Conservation (phyloP, 1,284 basidiomycete genomes). For the Microbotryum saponariae region DNA sequence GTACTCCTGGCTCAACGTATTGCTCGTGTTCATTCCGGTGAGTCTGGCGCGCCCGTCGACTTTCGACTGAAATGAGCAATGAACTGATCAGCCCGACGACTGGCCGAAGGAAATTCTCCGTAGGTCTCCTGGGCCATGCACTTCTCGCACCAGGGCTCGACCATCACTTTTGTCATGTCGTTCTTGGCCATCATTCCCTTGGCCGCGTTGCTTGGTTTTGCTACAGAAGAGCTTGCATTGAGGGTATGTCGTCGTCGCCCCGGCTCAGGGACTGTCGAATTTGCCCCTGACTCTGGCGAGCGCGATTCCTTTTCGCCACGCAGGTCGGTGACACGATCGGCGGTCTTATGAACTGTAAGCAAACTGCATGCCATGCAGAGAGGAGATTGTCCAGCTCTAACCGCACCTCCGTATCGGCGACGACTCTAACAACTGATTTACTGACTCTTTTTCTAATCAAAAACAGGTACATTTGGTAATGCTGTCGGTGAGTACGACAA, state of each 20-base stretch:
- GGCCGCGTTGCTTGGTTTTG: constrained; percentile 34
- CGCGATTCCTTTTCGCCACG: no score
- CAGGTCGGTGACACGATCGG: constrained; percentile 30
- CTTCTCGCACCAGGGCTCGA: constrained; percentile 53
- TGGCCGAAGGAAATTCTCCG: no score
- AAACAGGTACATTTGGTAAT: constrained; percentile 40
- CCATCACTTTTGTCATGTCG: constrained; percentile 62
- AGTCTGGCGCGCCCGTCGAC: background rate
- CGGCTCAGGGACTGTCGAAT: no score
- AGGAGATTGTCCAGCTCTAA: no score
- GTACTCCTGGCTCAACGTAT: constrained; percentile 49
- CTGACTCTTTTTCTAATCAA: no score
- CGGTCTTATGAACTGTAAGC: constrained; percentile 59
- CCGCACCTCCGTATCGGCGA: no score
- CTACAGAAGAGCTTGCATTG: constrained; percentile 37
- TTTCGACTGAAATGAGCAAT: background rate
- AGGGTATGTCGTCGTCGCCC: constrained; percentile 4
- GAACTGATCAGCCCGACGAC: background rate
- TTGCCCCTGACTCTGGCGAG: no score
- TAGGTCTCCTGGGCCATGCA: constrained; percentile 52
- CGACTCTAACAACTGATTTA: no score
- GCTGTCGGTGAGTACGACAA: constrained; percentile 37
- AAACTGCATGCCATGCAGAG: no score
- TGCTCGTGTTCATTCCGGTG: constrained; percentile 50
- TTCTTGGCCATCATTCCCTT: constrained; percentile 37